These are phyloP conservation scores for Xylaria sp. DNA, from an alignment of 2,329 filamentous ascomycete species.

Conservation along the genomic window DNA sequence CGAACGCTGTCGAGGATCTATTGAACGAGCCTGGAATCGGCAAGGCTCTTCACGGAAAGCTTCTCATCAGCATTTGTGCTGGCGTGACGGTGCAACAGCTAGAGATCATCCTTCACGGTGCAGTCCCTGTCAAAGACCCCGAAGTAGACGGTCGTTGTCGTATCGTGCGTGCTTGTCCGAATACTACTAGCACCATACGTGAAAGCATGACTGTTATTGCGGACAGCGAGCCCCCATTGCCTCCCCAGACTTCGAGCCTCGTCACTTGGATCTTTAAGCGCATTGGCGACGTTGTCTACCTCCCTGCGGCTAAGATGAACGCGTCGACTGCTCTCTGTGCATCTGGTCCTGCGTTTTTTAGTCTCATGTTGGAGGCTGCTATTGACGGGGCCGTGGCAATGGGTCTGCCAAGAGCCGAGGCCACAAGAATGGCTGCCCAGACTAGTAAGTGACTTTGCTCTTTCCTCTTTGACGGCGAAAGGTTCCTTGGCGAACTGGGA, in stretches of 20 bases:
- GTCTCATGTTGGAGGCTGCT: constrained; percentile 78
- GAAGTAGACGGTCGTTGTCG: constrained; percentile 64
- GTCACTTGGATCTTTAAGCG: constrained; percentile 81
- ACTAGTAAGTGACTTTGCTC: constrained; percentile 56
- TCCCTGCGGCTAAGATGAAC: constrained; percentile 77
- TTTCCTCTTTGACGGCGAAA: neutral
- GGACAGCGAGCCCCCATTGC: constrained; percentile 68
- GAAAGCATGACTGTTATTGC: constrained; percentile 87
- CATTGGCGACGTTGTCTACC: constrained; percentile 76
- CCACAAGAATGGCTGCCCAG: constrained; percentile 81
- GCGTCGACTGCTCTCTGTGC: constrained; percentile 79
- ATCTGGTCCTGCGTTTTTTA: constrained; percentile 80
- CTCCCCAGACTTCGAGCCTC: constrained; percentile 63
- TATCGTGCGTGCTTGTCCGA: constrained; percentile 85
- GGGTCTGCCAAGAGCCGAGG: constrained; percentile 78
- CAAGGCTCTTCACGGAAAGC: constrained; percentile 79
- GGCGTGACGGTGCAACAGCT: constrained; percentile 79
- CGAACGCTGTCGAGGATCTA: constrained; percentile 76
- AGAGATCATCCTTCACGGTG: constrained; percentile 70
- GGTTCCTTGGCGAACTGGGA: neutral
- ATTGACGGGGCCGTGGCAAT: constrained; percentile 83
- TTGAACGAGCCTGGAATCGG: constrained; percentile 75
- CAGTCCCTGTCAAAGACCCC: constrained; percentile 59
- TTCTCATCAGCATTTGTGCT: constrained; percentile 83
- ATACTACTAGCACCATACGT: constrained; percentile 81